Conservation (phyloP, 2,329 filamentous ascomycete species). For the Sphaerostilbella broomeana region DNA sequence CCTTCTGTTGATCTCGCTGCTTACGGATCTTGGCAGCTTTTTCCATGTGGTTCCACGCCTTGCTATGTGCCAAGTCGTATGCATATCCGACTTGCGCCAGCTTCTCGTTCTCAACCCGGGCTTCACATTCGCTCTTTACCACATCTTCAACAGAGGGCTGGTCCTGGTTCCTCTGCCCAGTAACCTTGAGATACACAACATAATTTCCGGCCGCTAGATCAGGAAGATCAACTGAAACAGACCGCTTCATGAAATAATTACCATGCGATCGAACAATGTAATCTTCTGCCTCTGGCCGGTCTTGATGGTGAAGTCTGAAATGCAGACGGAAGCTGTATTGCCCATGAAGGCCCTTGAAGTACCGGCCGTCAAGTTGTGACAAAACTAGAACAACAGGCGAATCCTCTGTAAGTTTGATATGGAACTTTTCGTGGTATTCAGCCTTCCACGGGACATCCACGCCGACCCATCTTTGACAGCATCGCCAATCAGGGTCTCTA, state of each 20-base stretch:
- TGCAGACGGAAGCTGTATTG: slow-evolving; percentile 48
- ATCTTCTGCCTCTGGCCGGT: slow-evolving; percentile 46
- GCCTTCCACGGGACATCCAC: slow-evolving; percentile 56
- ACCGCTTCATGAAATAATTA: slow-evolving; percentile 52
- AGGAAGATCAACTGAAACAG: slow-evolving; percentile 51
- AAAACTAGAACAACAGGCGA: slow-evolving; percentile 54
- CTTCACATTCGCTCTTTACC: slow-evolving; percentile 43
- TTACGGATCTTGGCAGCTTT: slow-evolving; percentile 44
- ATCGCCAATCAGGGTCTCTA: slow-evolving; percentile 49
- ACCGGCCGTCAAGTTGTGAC: slow-evolving; percentile 55
- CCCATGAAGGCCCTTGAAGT: slow-evolving; percentile 55
- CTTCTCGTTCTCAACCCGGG: slow-evolving; percentile 49
- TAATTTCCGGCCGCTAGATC: slow-evolving; percentile 52
- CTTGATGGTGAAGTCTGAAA: slow-evolving; percentile 44
- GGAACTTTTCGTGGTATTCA: slow-evolving; percentile 56
- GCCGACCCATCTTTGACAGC: slow-evolving; percentile 54
- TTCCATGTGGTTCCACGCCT: slow-evolving; percentile 46
- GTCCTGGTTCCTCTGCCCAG: slow-evolving; percentile 40
- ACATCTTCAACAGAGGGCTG: slow-evolving; percentile 48
- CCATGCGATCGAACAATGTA: slow-evolving; percentile 55
- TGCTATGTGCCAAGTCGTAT: slow-evolving; percentile 55
- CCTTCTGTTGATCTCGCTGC: slow-evolving; percentile 43
- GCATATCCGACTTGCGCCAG: slow-evolving; percentile 51
- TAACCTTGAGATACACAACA: slow-evolving; percentile 49
- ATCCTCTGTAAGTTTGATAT: slow-evolving; percentile 48